These are phyloP conservation scores for Fusarium kyushuense DNA, from an alignment of 2,329 filamentous ascomycete species.

Conservation along the genomic window DNA sequence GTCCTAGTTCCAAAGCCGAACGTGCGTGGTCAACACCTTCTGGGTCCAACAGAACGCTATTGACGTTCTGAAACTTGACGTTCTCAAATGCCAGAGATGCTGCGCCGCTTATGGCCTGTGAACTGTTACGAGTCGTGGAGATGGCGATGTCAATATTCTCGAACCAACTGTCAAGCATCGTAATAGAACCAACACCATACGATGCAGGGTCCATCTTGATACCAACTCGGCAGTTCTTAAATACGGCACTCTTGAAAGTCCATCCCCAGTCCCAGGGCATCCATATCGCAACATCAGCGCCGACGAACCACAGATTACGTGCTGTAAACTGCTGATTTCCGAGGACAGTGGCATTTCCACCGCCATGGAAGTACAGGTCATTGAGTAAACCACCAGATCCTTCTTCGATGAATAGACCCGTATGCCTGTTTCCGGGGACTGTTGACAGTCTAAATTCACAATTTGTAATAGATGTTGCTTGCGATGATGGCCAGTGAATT, in stretches of 20 bases:
- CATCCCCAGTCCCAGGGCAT: slow-evolving; percentile 84
- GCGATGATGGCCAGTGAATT: slow-evolving; percentile 77
- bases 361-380: slow-evolving; percentile 78
- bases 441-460: slow-evolving; percentile 66
- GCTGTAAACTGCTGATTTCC: slow-evolving; percentile 81
- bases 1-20: slow-evolving; percentile 15
- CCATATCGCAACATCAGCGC: slow-evolving; percentile 73
- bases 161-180: slow-evolving; percentile 80
- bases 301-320: slow-evolving; percentile 74
- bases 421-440: slow-evolving; percentile 61
- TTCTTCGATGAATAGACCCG: slow-evolving; percentile 72
- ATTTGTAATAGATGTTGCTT: slow-evolving; percentile 71
- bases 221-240: slow-evolving; percentile 73
- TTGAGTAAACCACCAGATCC: slow-evolving; percentile 75
- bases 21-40: slow-evolving; percentile 37
- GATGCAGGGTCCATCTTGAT: slow-evolving; percentile 72
- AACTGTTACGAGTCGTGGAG: slow-evolving; percentile 65
- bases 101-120: slow-evolving; percentile 51
- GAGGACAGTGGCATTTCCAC: slow-evolving; percentile 66
- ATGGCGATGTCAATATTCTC: slow-evolving; percentile 75
- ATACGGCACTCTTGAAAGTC: slow-evolving; percentile 75
- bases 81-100: slow-evolving; percentile 64
- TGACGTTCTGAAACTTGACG: slow-evolving; percentile 54
- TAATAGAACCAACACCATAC: slow-evolving; percentile 75
- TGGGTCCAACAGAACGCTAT: slow-evolving; percentile 46